Evolutionary conservation across 2,329 filamentous ascomycete species (phyloP).

Genomic region (Colletotrichum musae): DNA sequence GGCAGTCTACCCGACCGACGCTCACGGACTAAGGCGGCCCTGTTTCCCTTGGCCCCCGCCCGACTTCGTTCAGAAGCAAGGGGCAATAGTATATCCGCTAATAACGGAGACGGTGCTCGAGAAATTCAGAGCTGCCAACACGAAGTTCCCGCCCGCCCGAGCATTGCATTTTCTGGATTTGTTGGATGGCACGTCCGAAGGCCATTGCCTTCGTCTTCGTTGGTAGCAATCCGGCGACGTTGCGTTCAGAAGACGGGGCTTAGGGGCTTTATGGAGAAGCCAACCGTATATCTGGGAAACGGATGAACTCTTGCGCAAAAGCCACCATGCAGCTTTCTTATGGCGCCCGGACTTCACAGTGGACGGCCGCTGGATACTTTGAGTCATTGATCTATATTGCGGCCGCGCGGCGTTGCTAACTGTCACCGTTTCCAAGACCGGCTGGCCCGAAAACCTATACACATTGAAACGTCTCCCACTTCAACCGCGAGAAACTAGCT

Average conservation of each 20-base stretch:
- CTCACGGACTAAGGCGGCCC: slow-evolving; percentile 14
- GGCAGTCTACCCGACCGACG: slow-evolving; percentile 15
- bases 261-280: not conserved
- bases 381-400: slow-evolving; percentile 6
- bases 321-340: not conserved
- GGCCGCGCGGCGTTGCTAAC: slow-evolving; percentile 14
- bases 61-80: slow-evolving; percentile 30
- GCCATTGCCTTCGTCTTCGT: not conserved
- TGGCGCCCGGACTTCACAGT: not conserved
- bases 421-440: not conserved
- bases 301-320: not conserved
- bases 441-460: not conserved
- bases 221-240: not conserved
- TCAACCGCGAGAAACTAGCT: not conserved
- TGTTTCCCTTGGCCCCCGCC: slow-evolving; percentile 18
- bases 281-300: not conserved
- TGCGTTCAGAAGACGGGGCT: too few relatives aligned
- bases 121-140: slow-evolving; percentile 10
- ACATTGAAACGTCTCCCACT: slow-evolving; percentile 12
- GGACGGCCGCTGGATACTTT: not conserved
- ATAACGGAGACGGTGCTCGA: slow-evolving; percentile 14
- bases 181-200: not conserved
- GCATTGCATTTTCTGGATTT: not conserved
- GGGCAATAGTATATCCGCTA: slow-evolving; percentile 11
- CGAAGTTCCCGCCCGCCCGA: slow-evolving; percentile 2